Conservation (phyloP, 2,329 filamentous ascomycete genomes). For the Malbranchea zuffiana region DNA sequence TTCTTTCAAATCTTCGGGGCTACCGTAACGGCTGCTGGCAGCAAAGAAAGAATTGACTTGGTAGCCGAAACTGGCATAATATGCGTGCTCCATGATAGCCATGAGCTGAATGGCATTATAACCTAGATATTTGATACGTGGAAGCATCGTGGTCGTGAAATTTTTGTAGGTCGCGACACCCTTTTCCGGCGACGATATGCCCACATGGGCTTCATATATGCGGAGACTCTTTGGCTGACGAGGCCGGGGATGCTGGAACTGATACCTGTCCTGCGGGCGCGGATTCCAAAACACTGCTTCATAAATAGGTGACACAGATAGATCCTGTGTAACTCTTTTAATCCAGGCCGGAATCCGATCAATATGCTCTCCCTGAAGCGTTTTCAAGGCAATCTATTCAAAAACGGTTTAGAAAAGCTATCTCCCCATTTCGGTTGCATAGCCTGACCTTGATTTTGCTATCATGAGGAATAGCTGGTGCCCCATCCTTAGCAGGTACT, state of each 20-base stretch:
- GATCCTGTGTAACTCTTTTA: constrained; percentile 89
- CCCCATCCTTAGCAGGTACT: constrained; percentile 60
- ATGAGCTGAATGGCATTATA: constrained; percentile 98
- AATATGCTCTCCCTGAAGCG: constrained; percentile 66
- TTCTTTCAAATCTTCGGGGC: constrained; percentile 91
- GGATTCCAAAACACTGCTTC: constrained; percentile 98
- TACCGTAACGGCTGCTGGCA: constrained; percentile 86
- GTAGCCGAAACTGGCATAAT: constrained; percentile 98
- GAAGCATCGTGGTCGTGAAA: constrained; percentile 85
- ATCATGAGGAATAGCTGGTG: constrained; percentile 75
- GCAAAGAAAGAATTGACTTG: constrained; percentile 99
- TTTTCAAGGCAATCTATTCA: constrained; percentile 65
- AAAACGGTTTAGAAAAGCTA: not conserved
- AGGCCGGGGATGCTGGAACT: constrained; percentile 72
- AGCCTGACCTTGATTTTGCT: constrained; percentile 79
- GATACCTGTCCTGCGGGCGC: constrained; percentile 61
- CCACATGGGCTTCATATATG: constrained; percentile 97
- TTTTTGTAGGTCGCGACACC: constrained; percentile 92
- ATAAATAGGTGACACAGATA: constrained; percentile 79
- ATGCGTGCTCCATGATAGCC: constrained; percentile 98
- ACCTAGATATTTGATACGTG: constrained; percentile 76
- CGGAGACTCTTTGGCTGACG: constrained; percentile 76
- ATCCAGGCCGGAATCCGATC: constrained; percentile 95
- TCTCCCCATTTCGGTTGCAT: not conserved
- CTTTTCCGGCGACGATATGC: constrained; percentile 84